These are phyloP conservation scores for Solanum acaule DNA, from an alignment of 257 asterid genomes.

Conservation along the genomic window DNA sequence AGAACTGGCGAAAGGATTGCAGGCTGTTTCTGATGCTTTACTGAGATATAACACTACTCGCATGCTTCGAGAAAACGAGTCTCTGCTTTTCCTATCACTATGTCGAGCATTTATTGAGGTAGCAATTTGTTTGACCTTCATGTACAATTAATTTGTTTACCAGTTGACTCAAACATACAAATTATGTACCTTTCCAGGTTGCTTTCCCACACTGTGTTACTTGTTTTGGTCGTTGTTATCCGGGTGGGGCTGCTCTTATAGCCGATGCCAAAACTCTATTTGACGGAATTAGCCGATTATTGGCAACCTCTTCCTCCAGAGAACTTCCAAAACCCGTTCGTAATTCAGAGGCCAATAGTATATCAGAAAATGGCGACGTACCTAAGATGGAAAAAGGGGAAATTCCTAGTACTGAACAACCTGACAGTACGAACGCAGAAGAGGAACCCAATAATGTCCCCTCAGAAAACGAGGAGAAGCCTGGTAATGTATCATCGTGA, in stretches of 20 bases:
- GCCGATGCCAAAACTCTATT: conserved; percentile 62
- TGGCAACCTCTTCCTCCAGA: conserved; percentile 54
- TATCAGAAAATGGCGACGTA: conserved; percentile 52
- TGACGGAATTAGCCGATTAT: conserved; percentile 53
- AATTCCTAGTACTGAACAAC: conserved; percentile 23
- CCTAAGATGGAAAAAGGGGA: conserved; percentile 48
- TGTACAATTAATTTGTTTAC: background rate
- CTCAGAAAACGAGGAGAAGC: conserved; percentile 23
- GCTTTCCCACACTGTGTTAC: conserved; percentile 73
- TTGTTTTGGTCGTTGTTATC: conserved; percentile 88
- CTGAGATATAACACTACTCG: conserved; percentile 79
- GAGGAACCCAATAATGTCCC: conserved; percentile 15
- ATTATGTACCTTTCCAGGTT: conserved; percentile 32
- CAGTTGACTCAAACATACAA: background rate
- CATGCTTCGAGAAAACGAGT: conserved; percentile 76
- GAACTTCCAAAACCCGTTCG: conserved; percentile 51
- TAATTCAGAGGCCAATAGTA: conserved; percentile 24
- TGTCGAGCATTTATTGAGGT: conserved; percentile 91
- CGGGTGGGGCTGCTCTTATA: conserved; percentile 66
- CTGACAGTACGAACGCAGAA: conserved; percentile 27
- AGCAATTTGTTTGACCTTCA: background rate
- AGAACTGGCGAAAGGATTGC: conserved; percentile 44
- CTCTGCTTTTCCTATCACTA: conserved; percentile 73
- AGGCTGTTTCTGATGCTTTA: conserved; percentile 75
- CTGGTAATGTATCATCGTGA: conserved; percentile 5